phyloP scores from a whole-genome alignment of 371 early-diverging fungal species.

The Rozella allomycis region DNA sequence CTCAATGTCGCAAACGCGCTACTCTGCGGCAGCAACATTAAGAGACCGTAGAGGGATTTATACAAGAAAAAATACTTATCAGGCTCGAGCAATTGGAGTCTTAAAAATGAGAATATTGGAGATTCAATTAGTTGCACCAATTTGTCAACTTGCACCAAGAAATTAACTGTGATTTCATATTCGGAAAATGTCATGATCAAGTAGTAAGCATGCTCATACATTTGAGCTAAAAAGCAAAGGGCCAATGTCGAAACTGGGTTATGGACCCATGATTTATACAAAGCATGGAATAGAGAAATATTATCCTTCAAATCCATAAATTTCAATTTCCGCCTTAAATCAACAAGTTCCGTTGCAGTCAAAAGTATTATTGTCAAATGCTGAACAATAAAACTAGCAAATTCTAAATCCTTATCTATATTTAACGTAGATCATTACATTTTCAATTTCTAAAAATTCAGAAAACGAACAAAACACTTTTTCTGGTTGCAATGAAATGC shows the following conservation, averaged over 20 bases:
- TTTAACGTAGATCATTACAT: no score
- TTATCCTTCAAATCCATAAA: conserved; percentile 35
- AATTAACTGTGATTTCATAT: conserved; percentile 63
- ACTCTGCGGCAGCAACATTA: conserved; percentile 81
- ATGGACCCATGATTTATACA: conserved; percentile 78
- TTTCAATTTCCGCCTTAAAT: conserved; percentile 43
- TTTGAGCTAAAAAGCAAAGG: conserved; percentile 65
- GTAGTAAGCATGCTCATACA: conserved; percentile 58
- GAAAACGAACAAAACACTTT: conserved; percentile 58
- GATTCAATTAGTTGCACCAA: conserved; percentile 81
- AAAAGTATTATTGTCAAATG: conserved; percentile 72
- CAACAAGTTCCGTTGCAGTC: conserved; percentile 65
- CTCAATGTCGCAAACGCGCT: conserved; percentile 72
- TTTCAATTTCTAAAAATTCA: conserved; percentile 53
- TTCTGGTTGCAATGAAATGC: conserved; percentile 58
- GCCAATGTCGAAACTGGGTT: conserved; percentile 68
- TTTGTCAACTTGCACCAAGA: conserved; percentile 74
- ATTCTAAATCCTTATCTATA: conserved; percentile 38
- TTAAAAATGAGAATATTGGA: conserved; percentile 73
- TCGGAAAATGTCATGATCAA: conserved; percentile 63
- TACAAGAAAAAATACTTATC: conserved; percentile 53
- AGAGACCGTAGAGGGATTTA: conserved; percentile 66
- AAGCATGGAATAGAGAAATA: conserved; percentile 3
- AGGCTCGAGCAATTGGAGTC: conserved; percentile 72
- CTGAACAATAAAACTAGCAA: conserved; percentile 76